Evolutionary conservation across 1,139 yeast species (phyloP).

Genomic region (Diutina scorzettiae): DNA sequence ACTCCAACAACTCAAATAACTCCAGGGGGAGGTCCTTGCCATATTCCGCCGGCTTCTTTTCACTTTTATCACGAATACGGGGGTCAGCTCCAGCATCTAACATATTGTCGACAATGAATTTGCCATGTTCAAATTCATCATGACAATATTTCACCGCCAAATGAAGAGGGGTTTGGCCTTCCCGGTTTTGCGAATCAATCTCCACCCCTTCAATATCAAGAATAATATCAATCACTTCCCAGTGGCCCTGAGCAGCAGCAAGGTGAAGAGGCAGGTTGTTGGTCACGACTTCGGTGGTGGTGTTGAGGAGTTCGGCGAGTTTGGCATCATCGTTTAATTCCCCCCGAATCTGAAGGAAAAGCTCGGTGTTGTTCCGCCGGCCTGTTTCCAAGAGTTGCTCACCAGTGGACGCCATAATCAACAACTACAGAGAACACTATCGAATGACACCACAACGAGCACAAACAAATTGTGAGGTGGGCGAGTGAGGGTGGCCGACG

Average conservation of each 20-base stretch:
- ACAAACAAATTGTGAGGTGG: too few relatives aligned
- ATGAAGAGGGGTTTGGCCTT: conserved; percentile 86
- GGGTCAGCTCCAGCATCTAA: conserved; percentile 93
- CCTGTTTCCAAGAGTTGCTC: conserved; percentile 84
- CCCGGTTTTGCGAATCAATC: conserved; percentile 67
- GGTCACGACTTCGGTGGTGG: conserved; percentile 56
- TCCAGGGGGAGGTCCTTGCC: conserved; percentile 31
- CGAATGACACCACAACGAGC: too few relatives aligned
- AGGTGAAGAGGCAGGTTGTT: conserved; percentile 80
- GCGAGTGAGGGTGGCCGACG: background rate
- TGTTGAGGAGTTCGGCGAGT: conserved; percentile 54
- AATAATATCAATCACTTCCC: conserved; percentile 73
- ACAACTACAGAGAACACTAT: too few relatives aligned
- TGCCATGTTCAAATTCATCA: conserved; percentile 79
- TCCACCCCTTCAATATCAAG: conserved; percentile 88
- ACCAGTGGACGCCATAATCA: background rate
- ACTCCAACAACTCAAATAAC: conserved; percentile 53
- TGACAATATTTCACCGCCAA: conserved; percentile 65
- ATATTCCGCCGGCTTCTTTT: conserved; percentile 66
- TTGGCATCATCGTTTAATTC: conserved; percentile 32
- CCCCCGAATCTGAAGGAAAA: conserved; percentile 45
- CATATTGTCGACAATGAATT: conserved; percentile 65
- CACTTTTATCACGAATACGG: conserved; percentile 26
- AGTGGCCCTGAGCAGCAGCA: conserved; percentile 70
- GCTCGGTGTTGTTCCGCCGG: conserved; percentile 77